These are phyloP conservation scores for Hyaloscypha hepaticicola DNA, from an alignment of 495 filamentous ascomycete genomes.

Conservation along the genomic window DNA sequence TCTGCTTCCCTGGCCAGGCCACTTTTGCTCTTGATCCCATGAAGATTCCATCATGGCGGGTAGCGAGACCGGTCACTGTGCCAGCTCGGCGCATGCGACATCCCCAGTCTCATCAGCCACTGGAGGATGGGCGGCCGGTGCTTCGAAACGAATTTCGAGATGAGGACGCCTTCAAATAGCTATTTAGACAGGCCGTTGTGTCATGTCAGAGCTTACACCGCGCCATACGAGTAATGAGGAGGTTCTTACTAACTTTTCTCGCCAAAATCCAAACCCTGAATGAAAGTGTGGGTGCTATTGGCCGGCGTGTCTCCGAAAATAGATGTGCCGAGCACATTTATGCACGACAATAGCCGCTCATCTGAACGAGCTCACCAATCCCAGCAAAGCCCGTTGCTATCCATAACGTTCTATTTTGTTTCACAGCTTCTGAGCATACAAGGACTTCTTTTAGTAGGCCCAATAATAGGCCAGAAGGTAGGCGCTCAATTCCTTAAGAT, in stretches of 20 bases:
- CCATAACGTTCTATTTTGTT: slow-evolving; percentile 10
- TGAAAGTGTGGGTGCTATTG: background rate
- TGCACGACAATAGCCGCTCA: slow-evolving; percentile 16
- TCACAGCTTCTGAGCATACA: slow-evolving; percentile 14
- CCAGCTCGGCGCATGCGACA: background rate
- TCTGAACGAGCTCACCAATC: slow-evolving; percentile 6
- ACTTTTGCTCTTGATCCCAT: background rate
- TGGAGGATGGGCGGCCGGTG: background rate
- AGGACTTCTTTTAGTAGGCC: slow-evolving; percentile 10
- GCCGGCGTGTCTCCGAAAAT: slow-evolving; percentile 4
- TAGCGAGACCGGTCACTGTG: background rate
- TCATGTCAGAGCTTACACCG: slow-evolving; percentile 16
- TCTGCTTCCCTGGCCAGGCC: background rate
- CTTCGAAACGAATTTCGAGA: background rate
- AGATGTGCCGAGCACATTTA: too few relatives aligned
- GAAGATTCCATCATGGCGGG: background rate
- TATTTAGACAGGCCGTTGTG: slow-evolving; percentile 8
- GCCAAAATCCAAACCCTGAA: slow-evolving; percentile 12
- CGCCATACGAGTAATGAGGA: background rate
- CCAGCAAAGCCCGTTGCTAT: background rate
- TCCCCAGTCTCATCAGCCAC: background rate
- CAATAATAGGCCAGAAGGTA: slow-evolving; percentile 28
- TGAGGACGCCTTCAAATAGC: slow-evolving; percentile 15
- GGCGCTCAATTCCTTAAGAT: slow-evolving; percentile 25
- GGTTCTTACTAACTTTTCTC: slow-evolving; percentile 1